These are phyloP conservation scores for Harrya chromipes DNA, from an alignment of 768 basidiomycete genomes.

Conservation along the genomic window DNA sequence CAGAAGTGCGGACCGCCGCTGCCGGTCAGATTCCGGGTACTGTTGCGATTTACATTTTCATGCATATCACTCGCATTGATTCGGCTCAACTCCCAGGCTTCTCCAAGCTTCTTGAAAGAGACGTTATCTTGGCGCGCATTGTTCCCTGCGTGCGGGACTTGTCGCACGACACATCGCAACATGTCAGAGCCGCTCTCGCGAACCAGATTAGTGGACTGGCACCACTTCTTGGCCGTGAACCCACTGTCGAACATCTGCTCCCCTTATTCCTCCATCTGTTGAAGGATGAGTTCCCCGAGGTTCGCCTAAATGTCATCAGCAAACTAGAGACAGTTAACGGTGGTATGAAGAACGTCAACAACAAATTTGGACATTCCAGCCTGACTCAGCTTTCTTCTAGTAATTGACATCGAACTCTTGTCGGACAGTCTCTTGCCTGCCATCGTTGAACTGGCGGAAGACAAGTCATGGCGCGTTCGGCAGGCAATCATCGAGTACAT, in stretches of 20 bases:
- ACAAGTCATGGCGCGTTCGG: conserved; percentile 99
- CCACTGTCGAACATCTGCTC: conserved; percentile 94
- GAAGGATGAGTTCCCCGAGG: conserved; percentile 99
- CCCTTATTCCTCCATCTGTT: conserved; percentile 94
- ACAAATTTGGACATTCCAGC: not conserved
- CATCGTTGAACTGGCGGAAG: conserved; percentile 96
- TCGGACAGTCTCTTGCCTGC: conserved; percentile 95
- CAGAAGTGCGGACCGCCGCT: conserved; percentile 95
- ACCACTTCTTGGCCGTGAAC: conserved; percentile 87
- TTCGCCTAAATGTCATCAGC: conserved; percentile 95
- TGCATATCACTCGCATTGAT: conserved; percentile 4
- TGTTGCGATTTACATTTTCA: conserved; percentile 9
- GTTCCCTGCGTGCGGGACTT: conserved; percentile 94
- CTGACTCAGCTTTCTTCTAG: conserved; percentile 39
- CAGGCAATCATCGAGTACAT: conserved; percentile 99
- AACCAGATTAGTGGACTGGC: conserved; percentile 96
- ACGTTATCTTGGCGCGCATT: conserved; percentile 88
- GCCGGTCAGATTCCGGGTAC: conserved; percentile 95
- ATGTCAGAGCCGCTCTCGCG: conserved; percentile 94
- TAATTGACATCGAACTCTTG: conserved; percentile 95
- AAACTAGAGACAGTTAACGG: conserved; percentile 95
- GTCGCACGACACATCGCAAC: conserved; percentile 91
- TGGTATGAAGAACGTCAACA: conserved; percentile 47
- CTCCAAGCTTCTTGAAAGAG: conserved; percentile 88
- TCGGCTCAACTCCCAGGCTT: conserved; percentile 60